Evolutionary conservation across 148 eudicot genomes (phyloP), one percentile per base, ranked within the genome.

Genomic region (Chenopodium berlandieri): DNA sequence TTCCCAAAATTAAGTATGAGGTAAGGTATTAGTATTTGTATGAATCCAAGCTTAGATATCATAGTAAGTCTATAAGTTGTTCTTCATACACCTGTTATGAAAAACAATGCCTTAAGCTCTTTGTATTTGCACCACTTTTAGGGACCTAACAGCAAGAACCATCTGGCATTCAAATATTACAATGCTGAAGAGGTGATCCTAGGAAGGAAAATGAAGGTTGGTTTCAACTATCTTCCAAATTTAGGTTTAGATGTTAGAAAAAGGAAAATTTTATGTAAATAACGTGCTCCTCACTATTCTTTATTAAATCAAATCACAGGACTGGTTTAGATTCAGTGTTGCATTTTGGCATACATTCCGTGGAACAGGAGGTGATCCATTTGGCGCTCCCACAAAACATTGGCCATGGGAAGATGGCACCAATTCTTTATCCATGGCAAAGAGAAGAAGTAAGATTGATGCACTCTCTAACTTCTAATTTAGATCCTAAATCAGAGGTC

Each of bases 341-440:
- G 99, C 99, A 44, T 97, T 97, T 86, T 97, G 99, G 99, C 99
- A 94, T 83, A 97, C 98, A 83, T 97, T 97, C 76, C 99, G 98
- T 81, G 99, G 99, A 71, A 94, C 94, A 10, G 99, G 99, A 62
- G 97, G 86, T 81, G 99, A 97, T 76, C 98, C 98, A 5, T 97
- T 96, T 88, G 99, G 99, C 30, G 87, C 97, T 23, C 88, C 94
- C 20, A 97, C 99, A 27, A 94, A 97, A 89, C 56, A 67, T 84
- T 97, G 99, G 99, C 99, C 98, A 58, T 97, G 99, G 99, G 99
- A 97, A 88, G 99, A 97, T 86, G 99, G 99, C 62, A 91, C 99
- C 67, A 97, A 97, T 86, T 94, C 97, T 23, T 32, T 97, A 77
- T 89, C 84, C 77, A 97, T 97, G 98, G 99, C 99, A 34, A 97